Conservation (phyloP, 2,329 filamentous ascomycete genomes). For the Hypoxylon sp. region DNA sequence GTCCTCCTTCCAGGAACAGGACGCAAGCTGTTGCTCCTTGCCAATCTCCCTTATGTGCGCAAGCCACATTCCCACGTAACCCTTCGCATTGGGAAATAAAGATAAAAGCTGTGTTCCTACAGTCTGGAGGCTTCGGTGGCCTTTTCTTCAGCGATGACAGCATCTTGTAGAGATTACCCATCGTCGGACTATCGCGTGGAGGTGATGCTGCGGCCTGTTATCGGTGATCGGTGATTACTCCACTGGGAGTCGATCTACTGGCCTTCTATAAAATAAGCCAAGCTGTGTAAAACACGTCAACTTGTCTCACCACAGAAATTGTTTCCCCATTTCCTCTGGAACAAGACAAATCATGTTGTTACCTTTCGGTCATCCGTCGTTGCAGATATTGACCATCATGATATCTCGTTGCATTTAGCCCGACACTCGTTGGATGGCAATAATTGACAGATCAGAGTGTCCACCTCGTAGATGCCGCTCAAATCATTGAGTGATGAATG, state of each 20-base stretch:
- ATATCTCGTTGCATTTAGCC: constrained; percentile 21
- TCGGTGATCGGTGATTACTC: constrained; percentile 21
- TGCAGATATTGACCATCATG: constrained; percentile 2
- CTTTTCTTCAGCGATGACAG: constrained; percentile 11
- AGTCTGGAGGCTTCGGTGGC: constrained; percentile 7
- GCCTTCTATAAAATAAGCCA: constrained; percentile 21
- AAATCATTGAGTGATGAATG: not conserved
- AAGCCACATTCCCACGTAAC: constrained; percentile 32
- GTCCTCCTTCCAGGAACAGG: constrained; percentile 17
- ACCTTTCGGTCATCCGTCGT: constrained; percentile 16
- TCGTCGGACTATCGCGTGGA: constrained; percentile 15
- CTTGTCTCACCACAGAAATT: constrained; percentile 11
- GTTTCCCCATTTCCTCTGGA: constrained; percentile 11
- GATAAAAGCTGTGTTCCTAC: constrained; percentile 5
- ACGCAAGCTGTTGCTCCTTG: constrained; percentile 26
- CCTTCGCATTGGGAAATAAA: constrained; percentile 5
- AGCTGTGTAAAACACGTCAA: constrained; percentile 20
- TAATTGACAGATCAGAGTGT: constrained; percentile 8
- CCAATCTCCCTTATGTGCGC: constrained; percentile 29
- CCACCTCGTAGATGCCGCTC: not conserved
- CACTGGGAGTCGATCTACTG: constrained; percentile 23
- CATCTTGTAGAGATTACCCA: constrained; percentile 21
- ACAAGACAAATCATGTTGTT: constrained; percentile 5
- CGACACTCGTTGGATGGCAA: constrained; percentile 6
- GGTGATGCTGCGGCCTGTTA: constrained; percentile 15